Base-by-base conservation (phyloP, 2,329 filamentous ascomycete genomes). In the Shiraia bambusicola region DNA sequence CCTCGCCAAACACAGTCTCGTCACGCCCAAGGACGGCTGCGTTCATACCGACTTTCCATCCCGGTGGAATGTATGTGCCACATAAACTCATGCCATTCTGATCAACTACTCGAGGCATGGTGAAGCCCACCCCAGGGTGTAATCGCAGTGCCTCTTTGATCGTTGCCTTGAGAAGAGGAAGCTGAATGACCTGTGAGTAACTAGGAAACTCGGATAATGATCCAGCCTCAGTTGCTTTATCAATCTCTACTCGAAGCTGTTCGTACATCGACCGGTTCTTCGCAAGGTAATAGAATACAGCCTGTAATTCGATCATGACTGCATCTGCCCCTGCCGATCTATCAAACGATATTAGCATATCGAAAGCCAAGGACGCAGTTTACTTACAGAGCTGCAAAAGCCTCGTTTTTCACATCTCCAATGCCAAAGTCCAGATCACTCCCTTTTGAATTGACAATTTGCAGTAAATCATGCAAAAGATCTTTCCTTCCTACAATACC, bases 121-220 rank as follows among this genome's bases (percentile, higher is more conserved):
- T 25, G 10, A 58, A 31, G 4, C 26, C 40, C 9, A 59, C 50
- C 25, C 47, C 48, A 1, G 72, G 72, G 31, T 70, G 70, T 36
- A 74, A 60, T 3, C 72, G 59, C 6, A 72, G 48, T 1, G 64
- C 68, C 50, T 75, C 72, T 40, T 72, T 74, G 55, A 73, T 69
- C 30, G 66, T 68, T 1, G 70, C 72, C 40, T 69, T 64, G 4
- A 73, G 49, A 43, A 73, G 74, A 0, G 69, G 67, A 5, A 74
- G 55, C 12, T 35, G 33, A 7, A 31, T 42, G 6, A 39, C 40
- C 27, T 57, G 44, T 3, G 26, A 25, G 34, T 58, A 52, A 13
- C 29, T 35, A 6, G 46, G 25, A 2, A 38, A 42, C 9, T 35
- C 32, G 11, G 25, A 33, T n/a, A 55, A 33, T 26, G 28, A 12